These are phyloP conservation scores for Leptographium lundbergii DNA, from an alignment of 2,329 filamentous ascomycete genomes.

Conservation along the genomic window DNA sequence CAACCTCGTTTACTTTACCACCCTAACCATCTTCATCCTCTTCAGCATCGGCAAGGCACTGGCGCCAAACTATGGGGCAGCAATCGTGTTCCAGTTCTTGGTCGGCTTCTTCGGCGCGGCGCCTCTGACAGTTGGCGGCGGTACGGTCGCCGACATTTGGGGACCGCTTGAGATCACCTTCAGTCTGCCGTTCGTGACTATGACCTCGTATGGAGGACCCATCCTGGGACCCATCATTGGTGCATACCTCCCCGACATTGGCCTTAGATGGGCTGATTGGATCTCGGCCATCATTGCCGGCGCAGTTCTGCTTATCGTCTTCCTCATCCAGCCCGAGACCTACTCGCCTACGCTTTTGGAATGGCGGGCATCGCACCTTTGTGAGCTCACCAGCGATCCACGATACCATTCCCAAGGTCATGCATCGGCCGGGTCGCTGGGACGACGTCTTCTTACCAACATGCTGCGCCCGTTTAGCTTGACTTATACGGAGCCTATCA, in stretches of 20 bases:
- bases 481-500: constrained; percentile 27
- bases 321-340: constrained; percentile 31
- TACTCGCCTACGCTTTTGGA: constrained; percentile 31
- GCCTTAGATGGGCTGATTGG: constrained; percentile 36
- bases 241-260: constrained; percentile 17
- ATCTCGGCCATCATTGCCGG: constrained; percentile 24
- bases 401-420: constrained; percentile 34
- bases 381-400: constrained; percentile 26
- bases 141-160: constrained; percentile 34
- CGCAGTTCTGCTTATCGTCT: constrained; percentile 18
- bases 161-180: constrained; percentile 32
- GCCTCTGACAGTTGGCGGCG: constrained; percentile 25
- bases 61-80: constrained; percentile 30
- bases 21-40: constrained; percentile 31
- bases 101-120: constrained; percentile 29
- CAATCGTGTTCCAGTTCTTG: constrained; percentile 35
- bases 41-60: constrained; percentile 35
- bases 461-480: constrained; percentile 4
- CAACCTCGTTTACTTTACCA: constrained; percentile 34
- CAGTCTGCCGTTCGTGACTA: constrained; percentile 36
- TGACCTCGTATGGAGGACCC: constrained; percentile 19
- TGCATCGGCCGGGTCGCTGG: constrained; percentile 16
- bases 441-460: neutral
- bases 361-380: constrained; percentile 29
- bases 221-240: constrained; percentile 13